A percentile compares a stretch with the other conserved stretches of the same genome.
Evolutionary conservation across 2,329 filamentous ascomycete species (phyloP).

Genomic region (Bimuria novae-zelandiae): DNA sequence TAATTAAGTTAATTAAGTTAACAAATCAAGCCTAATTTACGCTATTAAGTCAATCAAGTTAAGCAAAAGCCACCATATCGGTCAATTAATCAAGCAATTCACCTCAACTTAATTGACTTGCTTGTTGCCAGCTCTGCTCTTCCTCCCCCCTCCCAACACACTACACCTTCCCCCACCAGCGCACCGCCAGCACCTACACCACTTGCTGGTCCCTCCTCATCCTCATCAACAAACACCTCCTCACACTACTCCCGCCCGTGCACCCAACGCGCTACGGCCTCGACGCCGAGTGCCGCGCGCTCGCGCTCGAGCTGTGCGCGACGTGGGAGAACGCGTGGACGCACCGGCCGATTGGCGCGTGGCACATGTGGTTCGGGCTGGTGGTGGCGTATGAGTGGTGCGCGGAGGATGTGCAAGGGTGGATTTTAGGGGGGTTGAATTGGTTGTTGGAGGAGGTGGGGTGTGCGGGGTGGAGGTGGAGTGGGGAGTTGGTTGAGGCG

Average conservation of each 20-base stretch:
- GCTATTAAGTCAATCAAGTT: too few relatives aligned
- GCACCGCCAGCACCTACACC: constrained; percentile 38
- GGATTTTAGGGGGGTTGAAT: constrained; percentile 36
- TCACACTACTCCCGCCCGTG: constrained; percentile 31
- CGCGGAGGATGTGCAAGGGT: constrained; percentile 25
- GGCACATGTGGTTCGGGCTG: constrained; percentile 38
- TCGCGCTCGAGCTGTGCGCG: constrained; percentile 40
- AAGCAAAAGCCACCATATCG: too few relatives aligned
- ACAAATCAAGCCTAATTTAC: too few relatives aligned
- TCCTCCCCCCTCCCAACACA: constrained; percentile 27
- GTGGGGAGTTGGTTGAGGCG: constrained; percentile 27
- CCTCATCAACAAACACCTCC: constrained; percentile 34
- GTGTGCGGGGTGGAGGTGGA: constrained; percentile 37
- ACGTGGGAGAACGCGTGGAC: constrained; percentile 43
- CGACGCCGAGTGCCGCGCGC: constrained; percentile 31
- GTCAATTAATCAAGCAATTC: too few relatives aligned
- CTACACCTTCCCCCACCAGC: constrained; percentile 39
- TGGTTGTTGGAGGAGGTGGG: constrained; percentile 32
- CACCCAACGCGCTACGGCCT: constrained; percentile 26
- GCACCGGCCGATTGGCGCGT: constrained; percentile 38
- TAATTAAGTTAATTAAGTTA: too few relatives aligned
- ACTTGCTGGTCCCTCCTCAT: constrained; percentile 40
- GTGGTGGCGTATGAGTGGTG: constrained; percentile 41
- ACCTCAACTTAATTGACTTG: too few relatives aligned
- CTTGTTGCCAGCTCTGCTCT: too few relatives aligned